Evolutionary conservation across 2,329 filamentous ascomycete species (phyloP), one percentile per base, ranked within the genome.

Genomic region (Niveomyces coronatus): DNA sequence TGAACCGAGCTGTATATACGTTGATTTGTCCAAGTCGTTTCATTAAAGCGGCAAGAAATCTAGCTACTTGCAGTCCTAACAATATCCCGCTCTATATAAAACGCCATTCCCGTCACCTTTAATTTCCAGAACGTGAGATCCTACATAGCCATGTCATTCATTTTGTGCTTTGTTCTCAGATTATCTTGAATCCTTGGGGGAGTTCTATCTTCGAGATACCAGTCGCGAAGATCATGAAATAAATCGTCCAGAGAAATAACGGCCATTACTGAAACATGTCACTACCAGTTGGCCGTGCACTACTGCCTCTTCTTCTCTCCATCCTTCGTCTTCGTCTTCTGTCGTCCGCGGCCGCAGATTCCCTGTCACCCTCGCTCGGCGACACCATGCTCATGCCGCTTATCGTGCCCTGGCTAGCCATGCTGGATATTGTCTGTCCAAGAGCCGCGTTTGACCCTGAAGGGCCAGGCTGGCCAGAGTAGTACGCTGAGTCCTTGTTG

Each of bases 401-500:
- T 68, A 68, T 69, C 44, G 67, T 71, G 29, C 57, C 68, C 11
- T 66, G 49, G 41, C 61, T 70, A 38, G 55, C 64, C 31, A 66
- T 45, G 44, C 64, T 71, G 32, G 71, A 71, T 29, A 68, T 56
- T 4, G 69, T 70, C 37, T 55, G 53, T 4, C 47, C 52, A 23
- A 56, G 56, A 3, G 56, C 58, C 1, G 60, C 60, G 13, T 57
- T 53, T 2, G 63, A 58, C 7, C 61, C 64, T n/a, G 64, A 60
- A 13, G 63, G 63, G 3, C 63, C 61, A 3, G 65, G 58, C 42
- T 61, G 58, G 19, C 39, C 71, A 3, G 72, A 75, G 49, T 76
- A 79, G 48, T 79, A 79, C 8, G 72, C 71, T 31, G 72, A 76
- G 49, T 80, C 76, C 48, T 78, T 79, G 3, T 56, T 61, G 48